Conservation (phyloP, 2,329 filamentous ascomycete genomes). For the Chrysoporthe puriensis region DNA sequence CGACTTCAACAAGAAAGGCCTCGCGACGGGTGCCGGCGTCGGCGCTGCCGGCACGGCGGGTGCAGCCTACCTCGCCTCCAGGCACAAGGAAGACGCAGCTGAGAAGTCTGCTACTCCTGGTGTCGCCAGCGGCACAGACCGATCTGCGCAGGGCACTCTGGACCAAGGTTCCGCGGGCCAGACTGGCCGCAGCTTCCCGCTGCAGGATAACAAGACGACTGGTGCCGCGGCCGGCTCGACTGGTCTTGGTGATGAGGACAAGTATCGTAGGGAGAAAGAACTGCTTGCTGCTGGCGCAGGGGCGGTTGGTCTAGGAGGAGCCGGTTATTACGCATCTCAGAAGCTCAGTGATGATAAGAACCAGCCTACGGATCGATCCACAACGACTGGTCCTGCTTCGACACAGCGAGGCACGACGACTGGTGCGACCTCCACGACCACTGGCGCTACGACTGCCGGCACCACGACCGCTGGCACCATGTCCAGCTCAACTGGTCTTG, state of each 20-base stretch:
- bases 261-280: neutral
- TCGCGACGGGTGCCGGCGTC: conserved; percentile 1
- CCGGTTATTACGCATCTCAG: conserved; percentile 17
- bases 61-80: conserved; percentile 12
- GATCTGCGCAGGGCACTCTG: neutral
- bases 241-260: neutral
- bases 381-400: neutral
- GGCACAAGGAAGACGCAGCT: conserved; percentile 3
- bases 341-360: conserved; percentile 4
- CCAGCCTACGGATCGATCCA: neutral
- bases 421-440: neutral
- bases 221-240: neutral
- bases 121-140: neutral
- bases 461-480: neutral
- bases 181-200: neutral
- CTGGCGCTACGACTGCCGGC: neutral
- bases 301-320: conserved; percentile 14
- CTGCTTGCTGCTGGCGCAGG: conserved; percentile 15
- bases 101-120: neutral
- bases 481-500: neutral
- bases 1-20: neutral
- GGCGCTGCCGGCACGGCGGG: conserved; percentile 10
- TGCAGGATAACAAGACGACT: conserved; percentile 3
- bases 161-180: conserved; percentile 2
- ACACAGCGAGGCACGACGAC: neutral